A percentile compares a stretch with the other conserved stretches of the same genome.
These are phyloP conservation scores for Amaranthus cruentus DNA, from an alignment of 148 eudicot species.

Conservation along the genomic window DNA sequence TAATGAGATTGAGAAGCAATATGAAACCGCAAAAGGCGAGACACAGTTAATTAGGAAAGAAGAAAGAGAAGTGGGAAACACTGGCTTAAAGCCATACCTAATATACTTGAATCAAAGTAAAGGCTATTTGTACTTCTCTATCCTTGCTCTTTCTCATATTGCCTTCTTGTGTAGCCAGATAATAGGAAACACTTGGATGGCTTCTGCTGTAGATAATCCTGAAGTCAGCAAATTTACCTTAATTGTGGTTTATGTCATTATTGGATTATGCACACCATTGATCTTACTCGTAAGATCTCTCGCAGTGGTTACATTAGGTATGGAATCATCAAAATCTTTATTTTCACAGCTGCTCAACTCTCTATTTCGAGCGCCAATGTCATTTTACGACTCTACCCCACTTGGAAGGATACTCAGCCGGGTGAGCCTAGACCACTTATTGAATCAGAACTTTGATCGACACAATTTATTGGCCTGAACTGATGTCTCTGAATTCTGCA, in stretches of 20 bases:
- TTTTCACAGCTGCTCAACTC: conserved; percentile 58
- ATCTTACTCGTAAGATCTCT: conserved; percentile 52
- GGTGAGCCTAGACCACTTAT: conserved; percentile 30
- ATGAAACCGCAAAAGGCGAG: conserved; percentile 28
- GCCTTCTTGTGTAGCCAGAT: conserved; percentile 52
- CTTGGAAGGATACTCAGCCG: conserved; percentile 86
- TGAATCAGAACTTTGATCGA: neutral
- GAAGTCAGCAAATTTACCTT: conserved; percentile 42
- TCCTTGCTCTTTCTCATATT: conserved; percentile 44
- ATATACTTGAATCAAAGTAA: conserved; percentile 62
- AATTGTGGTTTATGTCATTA: conserved; percentile 57
- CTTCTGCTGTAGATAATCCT: conserved; percentile 69
- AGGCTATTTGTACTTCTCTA: conserved; percentile 44
- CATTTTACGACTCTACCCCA: conserved; percentile 92
- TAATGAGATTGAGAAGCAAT: conserved; percentile 42
- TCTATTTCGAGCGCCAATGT: conserved; percentile 80
- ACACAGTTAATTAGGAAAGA: conserved; percentile 74
- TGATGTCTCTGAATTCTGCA: conserved; percentile 19
- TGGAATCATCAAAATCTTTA: conserved; percentile 65
- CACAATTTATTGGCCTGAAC: neutral
- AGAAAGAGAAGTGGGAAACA: conserved; percentile 71
- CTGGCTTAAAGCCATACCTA: conserved; percentile 68
- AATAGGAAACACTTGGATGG: conserved; percentile 82
- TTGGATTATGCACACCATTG: conserved; percentile 43
- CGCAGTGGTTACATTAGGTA: conserved; percentile 42